A percentile compares a stretch with the other conserved stretches of the same genome.
phyloP scores from a whole-genome alignment of 805 yeast genomes.

The Schwanniomyces vanrijiae region DNA sequence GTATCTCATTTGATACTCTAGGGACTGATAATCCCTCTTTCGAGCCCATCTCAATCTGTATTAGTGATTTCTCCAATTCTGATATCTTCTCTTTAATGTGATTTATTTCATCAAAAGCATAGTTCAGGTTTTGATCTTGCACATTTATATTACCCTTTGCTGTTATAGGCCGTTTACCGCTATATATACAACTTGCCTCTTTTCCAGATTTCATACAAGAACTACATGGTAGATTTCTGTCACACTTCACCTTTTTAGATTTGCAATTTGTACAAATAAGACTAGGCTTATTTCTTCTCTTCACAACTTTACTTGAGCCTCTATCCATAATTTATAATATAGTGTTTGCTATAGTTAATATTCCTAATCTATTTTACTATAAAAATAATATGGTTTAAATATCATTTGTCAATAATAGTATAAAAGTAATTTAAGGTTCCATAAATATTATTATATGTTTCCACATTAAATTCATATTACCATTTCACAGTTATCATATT shows the following conservation, averaged over 20 bases:
- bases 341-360: too few species aligned
- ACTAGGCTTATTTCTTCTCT: slow-evolving; percentile 26
- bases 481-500: too few species aligned
- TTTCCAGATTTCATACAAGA: slow-evolving; percentile 30
- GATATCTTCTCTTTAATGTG: slow-evolving; percentile 13
- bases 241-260: slow-evolving; percentile 37
- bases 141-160: slow-evolving; percentile 11
- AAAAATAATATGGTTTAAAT: too few species aligned
- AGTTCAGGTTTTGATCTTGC: slow-evolving; percentile 19
- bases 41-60: neutral
- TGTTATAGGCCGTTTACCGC: neutral
- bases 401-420: too few species aligned
- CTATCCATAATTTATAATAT: neutral
- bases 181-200: slow-evolving; percentile 13
- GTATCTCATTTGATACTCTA: neutral
- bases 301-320: neutral
- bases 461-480: too few species aligned
- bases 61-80: slow-evolving; percentile 10
- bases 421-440: too few species aligned
- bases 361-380: too few species aligned
- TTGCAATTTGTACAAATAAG: slow-evolving; percentile 37
- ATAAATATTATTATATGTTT: too few species aligned
- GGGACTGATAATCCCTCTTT: neutral
- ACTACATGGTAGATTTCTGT: slow-evolving; percentile 34
- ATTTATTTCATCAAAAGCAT: slow-evolving; percentile 14